phyloP scores from a whole-genome alignment of 2,329 filamentous ascomycete genomes.

The Bisporella sp. region DNA sequence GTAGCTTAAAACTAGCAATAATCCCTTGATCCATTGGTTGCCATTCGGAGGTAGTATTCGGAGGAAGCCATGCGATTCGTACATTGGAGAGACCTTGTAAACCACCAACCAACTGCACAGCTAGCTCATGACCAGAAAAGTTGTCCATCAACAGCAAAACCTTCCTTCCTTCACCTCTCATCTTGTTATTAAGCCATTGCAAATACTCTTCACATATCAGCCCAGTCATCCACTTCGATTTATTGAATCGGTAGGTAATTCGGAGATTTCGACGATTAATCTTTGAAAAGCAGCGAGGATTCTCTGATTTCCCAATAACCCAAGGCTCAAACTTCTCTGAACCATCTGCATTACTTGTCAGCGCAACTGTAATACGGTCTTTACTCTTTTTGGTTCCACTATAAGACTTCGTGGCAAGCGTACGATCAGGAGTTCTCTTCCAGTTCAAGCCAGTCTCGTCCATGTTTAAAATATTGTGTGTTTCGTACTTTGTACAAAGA shows the following conservation, averaged over 20 bases:
- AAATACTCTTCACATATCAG: slow-evolving; percentile 3
- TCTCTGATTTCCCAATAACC: slow-evolving; percentile 1
- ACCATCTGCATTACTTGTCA: background rate
- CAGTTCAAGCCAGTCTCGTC: background rate
- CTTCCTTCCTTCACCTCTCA: no score
- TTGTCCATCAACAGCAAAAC: no score
- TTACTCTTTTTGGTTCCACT: slow-evolving; percentile 1
- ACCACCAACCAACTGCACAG: no score
- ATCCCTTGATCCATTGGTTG: no score
- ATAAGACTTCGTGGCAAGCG: background rate
- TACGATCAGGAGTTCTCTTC: slow-evolving; percentile 1
- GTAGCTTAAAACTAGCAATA: no score
- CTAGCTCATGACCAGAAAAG: no score
- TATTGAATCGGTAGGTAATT: slow-evolving; percentile 4
- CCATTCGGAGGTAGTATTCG: no score
- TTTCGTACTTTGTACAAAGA: background rate
- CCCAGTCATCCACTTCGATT: slow-evolving; percentile 6
- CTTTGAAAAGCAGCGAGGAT: no score
- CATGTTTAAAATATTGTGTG: background rate
- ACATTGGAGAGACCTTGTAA: no score
- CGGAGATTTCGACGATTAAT: background rate
- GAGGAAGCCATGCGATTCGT: no score
- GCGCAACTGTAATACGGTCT: background rate
- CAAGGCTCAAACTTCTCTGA: slow-evolving; percentile 1
- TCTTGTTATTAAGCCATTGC: slow-evolving; percentile 3